Percentiles rank a stretch among this genome's conserved stretches.
Conservation (phyloP, 441 rosid species). For the Theobroma grandiflorum region DNA sequence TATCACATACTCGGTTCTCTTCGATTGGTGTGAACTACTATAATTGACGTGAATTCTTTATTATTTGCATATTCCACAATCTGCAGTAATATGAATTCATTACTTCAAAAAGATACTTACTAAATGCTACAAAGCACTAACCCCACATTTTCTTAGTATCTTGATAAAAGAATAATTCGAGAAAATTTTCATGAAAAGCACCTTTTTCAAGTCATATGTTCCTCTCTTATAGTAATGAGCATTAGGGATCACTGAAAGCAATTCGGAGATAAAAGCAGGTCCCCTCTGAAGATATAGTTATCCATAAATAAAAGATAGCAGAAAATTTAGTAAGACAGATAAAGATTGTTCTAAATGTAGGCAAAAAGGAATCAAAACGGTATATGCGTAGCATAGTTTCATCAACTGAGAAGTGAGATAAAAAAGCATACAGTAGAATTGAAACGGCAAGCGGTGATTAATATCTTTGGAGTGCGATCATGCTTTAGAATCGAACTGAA, state of each 20-base stretch:
- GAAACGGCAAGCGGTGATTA: conserved; percentile 91
- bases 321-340: not conserved
- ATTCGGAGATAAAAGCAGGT: conserved; percentile 78
- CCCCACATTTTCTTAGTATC: not conserved
- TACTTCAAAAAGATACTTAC: conserved; percentile 10
- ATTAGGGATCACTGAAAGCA: conserved; percentile 84
- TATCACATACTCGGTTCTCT: conserved; percentile 81
- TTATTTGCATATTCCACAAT: conserved; percentile 84
- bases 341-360: not conserved
- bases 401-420: not conserved
- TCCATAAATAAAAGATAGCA: conserved; percentile 3
- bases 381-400: not conserved
- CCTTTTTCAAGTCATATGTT: conserved; percentile 93
- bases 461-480: conserved; percentile 64
- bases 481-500: conserved; percentile 67
- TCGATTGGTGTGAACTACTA: conserved; percentile 85
- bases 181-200: conserved; percentile 25
- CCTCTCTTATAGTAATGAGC: conserved; percentile 81
- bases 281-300: conserved; percentile 67
- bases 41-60: conserved; percentile 75
- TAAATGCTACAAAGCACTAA: not conserved
- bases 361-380: not conserved
- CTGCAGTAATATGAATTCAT: conserved; percentile 38
- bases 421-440: conserved; percentile 76
- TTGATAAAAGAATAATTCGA: not conserved